phyloP scores from a whole-genome alignment of 2,329 filamentous ascomycete species.

The Aspergillus sergii region DNA sequence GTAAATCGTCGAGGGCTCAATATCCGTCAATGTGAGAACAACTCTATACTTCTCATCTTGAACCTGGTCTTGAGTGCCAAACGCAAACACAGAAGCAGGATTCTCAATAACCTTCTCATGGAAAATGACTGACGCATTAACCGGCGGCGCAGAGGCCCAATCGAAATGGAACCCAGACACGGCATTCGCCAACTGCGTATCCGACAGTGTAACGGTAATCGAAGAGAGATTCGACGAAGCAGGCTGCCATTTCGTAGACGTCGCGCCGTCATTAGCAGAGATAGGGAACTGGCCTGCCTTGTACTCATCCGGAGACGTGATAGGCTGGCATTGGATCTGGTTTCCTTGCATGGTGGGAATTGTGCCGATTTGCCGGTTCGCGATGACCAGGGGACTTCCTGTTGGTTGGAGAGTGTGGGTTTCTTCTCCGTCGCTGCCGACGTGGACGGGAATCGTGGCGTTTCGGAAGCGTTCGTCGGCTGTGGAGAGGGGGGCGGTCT shows the following conservation, averaged over 20 bases:
- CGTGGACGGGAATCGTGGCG: slow-evolving; percentile 60
- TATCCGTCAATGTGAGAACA: slow-evolving; percentile 30
- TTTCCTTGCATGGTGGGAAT: slow-evolving; percentile 61
- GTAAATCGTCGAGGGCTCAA: slow-evolving; percentile 43
- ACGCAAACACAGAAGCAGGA: slow-evolving; percentile 8
- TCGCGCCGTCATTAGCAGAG: slow-evolving; percentile 66
- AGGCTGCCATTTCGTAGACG: slow-evolving; percentile 70
- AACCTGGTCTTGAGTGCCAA: slow-evolving; percentile 9
- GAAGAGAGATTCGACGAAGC: slow-evolving; percentile 53
- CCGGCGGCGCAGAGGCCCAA: slow-evolving; percentile 61
- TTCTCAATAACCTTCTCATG: slow-evolving; percentile 49
- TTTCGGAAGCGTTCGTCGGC: slow-evolving; percentile 59
- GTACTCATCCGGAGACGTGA: slow-evolving; percentile 51
- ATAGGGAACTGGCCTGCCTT: slow-evolving; percentile 70
- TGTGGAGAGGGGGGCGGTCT: slow-evolving; percentile 48
- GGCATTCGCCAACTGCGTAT: slow-evolving; percentile 32
- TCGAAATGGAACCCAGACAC: slow-evolving; percentile 58
- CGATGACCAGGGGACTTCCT: slow-evolving; percentile 53
- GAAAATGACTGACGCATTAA: slow-evolving; percentile 57
- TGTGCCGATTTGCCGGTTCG: slow-evolving; percentile 61
- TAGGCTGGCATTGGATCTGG: slow-evolving; percentile 65
- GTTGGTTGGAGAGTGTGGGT: slow-evolving; percentile 52
- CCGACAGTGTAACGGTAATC: slow-evolving; percentile 59
- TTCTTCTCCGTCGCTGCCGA: slow-evolving; percentile 48
- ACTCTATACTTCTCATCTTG: slow-evolving; percentile 21